Percentiles rank a stretch among this genome's conserved stretches.
phyloP scores from a whole-genome alignment of 192 early-diverging fungal genomes.

The Podila verticillata region DNA sequence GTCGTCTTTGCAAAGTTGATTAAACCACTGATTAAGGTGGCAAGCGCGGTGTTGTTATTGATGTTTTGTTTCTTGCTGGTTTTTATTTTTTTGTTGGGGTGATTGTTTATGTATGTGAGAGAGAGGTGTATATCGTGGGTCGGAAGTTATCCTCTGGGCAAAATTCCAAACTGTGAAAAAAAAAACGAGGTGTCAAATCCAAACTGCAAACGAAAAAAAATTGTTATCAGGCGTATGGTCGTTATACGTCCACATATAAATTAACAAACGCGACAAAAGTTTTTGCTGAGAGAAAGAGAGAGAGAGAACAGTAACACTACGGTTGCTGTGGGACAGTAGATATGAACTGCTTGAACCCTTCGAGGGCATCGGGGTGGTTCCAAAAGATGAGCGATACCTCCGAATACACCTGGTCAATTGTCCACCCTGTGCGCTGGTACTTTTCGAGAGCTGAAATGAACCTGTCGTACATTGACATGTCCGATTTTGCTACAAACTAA shows the following conservation, averaged over 20 bases:
- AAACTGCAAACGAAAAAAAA: too few species aligned
- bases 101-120: neutral
- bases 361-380: constrained; percentile 45
- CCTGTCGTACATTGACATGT: constrained; percentile 49
- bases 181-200: too few species aligned
- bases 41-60: neutral
- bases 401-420: constrained; percentile 51
- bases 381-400: constrained; percentile 52
- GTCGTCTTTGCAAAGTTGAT: too few species aligned
- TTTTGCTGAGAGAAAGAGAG: neutral
- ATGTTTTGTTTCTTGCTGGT: neutral
- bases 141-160: neutral
- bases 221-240: too few species aligned
- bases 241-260: too few species aligned
- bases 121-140: neutral
- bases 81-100: neutral
- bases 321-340: constrained; percentile 27
- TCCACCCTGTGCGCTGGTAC: constrained; percentile 48
- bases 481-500: constrained; percentile 36
- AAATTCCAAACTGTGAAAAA: neutral
- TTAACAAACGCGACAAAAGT: too few species aligned
- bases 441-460: constrained; percentile 49
- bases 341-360: constrained; percentile 47
- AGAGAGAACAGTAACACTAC: neutral
- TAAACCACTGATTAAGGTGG: too few species aligned